phyloP scores from a whole-genome alignment of 257 asterid genomes.

The Gynochthodes officinalis region DNA sequence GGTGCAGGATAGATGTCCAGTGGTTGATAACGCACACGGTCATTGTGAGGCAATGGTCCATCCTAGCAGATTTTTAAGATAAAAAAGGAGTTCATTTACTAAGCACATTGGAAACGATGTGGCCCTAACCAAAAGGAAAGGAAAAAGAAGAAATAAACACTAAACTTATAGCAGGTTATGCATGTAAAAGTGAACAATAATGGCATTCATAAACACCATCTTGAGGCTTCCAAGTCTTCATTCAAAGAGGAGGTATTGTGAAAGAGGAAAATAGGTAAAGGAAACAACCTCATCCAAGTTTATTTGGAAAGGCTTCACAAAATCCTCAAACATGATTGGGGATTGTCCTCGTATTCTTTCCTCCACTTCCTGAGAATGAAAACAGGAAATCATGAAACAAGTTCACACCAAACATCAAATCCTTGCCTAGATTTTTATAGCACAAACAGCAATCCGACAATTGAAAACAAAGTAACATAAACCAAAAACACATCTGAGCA shows the following conservation, averaged over 20 bases:
- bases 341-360: conserved; percentile 62
- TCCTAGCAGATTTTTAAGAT: conserved; percentile 44
- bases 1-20: conserved; percentile 87
- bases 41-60: conserved; percentile 75
- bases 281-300: conserved; percentile 64
- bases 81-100: neutral
- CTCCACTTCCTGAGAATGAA: conserved; percentile 73
- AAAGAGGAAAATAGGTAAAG: conserved; percentile 1
- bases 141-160: neutral
- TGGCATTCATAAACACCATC: no score
- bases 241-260: no score
- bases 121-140: neutral
- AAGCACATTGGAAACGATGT: neutral
- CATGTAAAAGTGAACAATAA: neutral
- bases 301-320: conserved; percentile 78
- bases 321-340: conserved; percentile 87
- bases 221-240: no score
- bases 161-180: neutral
- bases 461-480: neutral
- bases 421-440: neutral
- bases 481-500: neutral
- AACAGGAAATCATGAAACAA: conserved; percentile 14
- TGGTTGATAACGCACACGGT: conserved; percentile 59
- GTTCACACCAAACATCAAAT: neutral
- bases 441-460: neutral